Evolutionary conservation across 257 asterid species (phyloP).

Genomic region (Ligustrum vulgare): DNA sequence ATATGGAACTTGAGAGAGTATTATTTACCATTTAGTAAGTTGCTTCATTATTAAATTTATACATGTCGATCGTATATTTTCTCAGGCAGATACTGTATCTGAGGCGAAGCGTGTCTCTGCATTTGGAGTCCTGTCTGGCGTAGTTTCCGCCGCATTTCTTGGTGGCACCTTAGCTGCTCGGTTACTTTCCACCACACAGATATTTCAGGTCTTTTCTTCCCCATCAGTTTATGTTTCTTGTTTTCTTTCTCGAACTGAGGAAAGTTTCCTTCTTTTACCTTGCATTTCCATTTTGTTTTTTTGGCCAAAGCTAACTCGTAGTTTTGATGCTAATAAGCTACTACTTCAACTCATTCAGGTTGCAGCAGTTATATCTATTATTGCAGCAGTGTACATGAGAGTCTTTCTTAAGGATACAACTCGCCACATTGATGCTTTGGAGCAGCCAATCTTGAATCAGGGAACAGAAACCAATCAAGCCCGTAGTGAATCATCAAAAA

Average conservation of each 20-base stretch:
- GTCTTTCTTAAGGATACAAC: slow-evolving; percentile 44
- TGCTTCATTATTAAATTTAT: slow-evolving; percentile 1
- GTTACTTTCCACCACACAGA: slow-evolving; percentile 44
- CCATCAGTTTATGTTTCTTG: background rate
- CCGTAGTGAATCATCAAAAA: slow-evolving; percentile 21
- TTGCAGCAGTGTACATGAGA: slow-evolving; percentile 45
- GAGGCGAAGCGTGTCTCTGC: slow-evolving; percentile 52
- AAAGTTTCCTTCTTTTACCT: background rate
- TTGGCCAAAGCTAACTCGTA: slow-evolving; percentile 16
- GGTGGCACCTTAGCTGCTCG: slow-evolving; percentile 53
- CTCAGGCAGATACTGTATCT: slow-evolving; percentile 54
- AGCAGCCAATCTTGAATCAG: slow-evolving; percentile 32
- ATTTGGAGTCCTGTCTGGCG: slow-evolving; percentile 49
- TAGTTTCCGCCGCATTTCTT: slow-evolving; percentile 40
- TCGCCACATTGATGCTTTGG: slow-evolving; percentile 24
- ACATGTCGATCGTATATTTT: background rate
- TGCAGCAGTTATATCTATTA: slow-evolving; percentile 40
- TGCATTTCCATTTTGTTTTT: background rate
- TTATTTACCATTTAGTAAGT: background rate
- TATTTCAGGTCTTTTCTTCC: slow-evolving; percentile 42
- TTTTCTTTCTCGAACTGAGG: background rate
- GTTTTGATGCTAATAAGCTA: slow-evolving; percentile 5
- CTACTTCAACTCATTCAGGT: slow-evolving; percentile 32
- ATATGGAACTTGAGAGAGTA: background rate
- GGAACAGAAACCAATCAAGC: slow-evolving; percentile 25